Base-by-base conservation (phyloP, 768 basidiomycete genomes). In the Mycena vulgaris region DNA sequence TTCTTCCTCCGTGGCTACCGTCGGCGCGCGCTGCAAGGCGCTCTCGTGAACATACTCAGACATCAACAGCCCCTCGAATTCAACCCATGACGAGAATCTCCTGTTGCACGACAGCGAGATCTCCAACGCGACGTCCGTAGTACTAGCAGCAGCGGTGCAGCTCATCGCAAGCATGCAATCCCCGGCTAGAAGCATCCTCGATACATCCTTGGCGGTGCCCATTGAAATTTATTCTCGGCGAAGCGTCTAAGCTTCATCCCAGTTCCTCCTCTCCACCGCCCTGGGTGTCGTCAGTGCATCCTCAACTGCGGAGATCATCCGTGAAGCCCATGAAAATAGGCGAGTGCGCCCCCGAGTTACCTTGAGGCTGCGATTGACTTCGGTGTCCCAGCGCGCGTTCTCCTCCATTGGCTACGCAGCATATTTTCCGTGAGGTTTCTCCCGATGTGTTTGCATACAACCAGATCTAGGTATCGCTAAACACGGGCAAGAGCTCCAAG, bases 371-470 rank as follows among this genome's bases (percentile, higher is more conserved):
- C n/a, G n/a, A n/a, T n/a, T n/a, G n/a, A n/a, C n/a, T n/a, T n/a
- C n/a, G n/a, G n/a, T n/a, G n/a, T n/a, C n/a, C 17, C 55, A 79
- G 78, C 74, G 13, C 76, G 80, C 23, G 69, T 78, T 19, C 61
- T 81, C n/a, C 75, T n/a, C 62, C 76, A 16, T 72, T 81, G 13
- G 73, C 77, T 9, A 75, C 79, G 1, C 67, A 75, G 28, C 78
- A 81, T 59, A 75, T 80, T 47, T 80, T 80, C 66, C 63, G 64
- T 5, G 80, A 81, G 63, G 77, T 81, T 9, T 61, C 74, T 1
- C 79, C 79, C 17, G 74, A 79, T 33, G 77, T 78, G 2, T 80
- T 79, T 47, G 72, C 75, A 2, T 71, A 77, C 69, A 80, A 78
- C 66, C 72, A 76, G 3, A 40, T 78, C 30, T 79, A 63, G 0